A percentile compares a stretch with the other conserved stretches of the same genome.
phyloP scores from a whole-genome alignment of 345 rosid species.

The Pistacia atlantica region DNA sequence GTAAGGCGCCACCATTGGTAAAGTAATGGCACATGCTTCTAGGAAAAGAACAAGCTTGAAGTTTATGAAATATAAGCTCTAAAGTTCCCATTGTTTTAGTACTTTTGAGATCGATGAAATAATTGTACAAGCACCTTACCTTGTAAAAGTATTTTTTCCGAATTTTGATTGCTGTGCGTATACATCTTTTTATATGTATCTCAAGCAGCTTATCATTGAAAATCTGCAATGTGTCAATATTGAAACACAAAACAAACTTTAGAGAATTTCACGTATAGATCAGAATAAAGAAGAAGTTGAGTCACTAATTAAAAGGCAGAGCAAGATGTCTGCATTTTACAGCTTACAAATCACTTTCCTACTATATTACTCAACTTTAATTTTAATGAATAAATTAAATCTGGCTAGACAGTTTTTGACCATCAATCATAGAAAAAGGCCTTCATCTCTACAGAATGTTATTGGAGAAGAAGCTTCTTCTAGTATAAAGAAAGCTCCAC shows the following conservation, averaged over 20 bases:
- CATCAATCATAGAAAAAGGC: not conserved
- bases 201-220: slow-evolving; percentile 82
- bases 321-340: not conserved
- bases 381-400: not conserved
- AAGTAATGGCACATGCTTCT: not conserved
- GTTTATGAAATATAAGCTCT: not conserved
- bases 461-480: not conserved
- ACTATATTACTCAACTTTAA: not conserved
- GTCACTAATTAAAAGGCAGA: not conserved
- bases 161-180: slow-evolving; percentile 73
- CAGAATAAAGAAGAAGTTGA: not conserved
- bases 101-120: not conserved
- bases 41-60: not conserved
- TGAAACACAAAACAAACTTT: not conserved
- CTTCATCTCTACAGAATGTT: not conserved
- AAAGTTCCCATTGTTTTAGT: not conserved
- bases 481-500: not conserved
- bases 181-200: slow-evolving; percentile 68
- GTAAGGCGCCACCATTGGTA: not conserved
- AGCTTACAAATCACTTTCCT: not conserved
- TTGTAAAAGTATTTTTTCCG: slow-evolving; percentile 82
- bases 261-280: not conserved
- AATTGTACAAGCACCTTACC: slow-evolving; percentile 41
- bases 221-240: slow-evolving; percentile 51
- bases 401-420: not conserved